Conservation (phyloP, 2,329 filamentous ascomycete genomes). For the Cordyceps javanica region DNA sequence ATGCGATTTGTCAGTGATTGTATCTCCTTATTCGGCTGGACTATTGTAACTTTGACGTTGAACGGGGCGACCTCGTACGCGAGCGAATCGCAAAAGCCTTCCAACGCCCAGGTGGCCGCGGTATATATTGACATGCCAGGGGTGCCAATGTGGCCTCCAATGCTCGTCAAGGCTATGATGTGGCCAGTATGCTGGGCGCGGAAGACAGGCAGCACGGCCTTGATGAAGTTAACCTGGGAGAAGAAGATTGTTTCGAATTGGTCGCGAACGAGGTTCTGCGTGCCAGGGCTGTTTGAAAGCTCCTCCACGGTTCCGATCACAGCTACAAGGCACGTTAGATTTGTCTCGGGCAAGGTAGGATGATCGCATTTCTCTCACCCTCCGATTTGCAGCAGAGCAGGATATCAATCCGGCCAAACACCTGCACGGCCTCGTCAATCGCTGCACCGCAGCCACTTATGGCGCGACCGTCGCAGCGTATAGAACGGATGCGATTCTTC, state of each 20-base stretch:
- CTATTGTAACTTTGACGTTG: constrained; percentile 92
- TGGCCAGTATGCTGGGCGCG: constrained; percentile 78
- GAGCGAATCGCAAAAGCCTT: constrained; percentile 91
- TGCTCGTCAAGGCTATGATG: constrained; percentile 82
- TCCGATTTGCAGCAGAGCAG: constrained; percentile 85
- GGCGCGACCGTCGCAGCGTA: constrained; percentile 55
- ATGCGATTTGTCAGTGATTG: constrained; percentile 81
- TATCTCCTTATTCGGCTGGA: constrained; percentile 93
- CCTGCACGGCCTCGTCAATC: constrained; percentile 75
- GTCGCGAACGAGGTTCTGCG: constrained; percentile 73
- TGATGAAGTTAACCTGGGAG: constrained; percentile 92
- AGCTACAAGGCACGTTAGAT: constrained; percentile 39
- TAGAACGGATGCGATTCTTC: constrained; percentile 68
- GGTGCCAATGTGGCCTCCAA: constrained; percentile 87
- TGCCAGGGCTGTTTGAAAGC: constrained; percentile 64
- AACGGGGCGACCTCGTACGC: constrained; percentile 96
- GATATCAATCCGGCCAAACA: constrained; percentile 85
- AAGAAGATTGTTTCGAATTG: constrained; percentile 97
- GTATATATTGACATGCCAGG: constrained; percentile 88
- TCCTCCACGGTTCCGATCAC: constrained; percentile 91
- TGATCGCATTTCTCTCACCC: constrained; percentile 42
- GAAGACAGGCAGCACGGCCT: constrained; percentile 74
- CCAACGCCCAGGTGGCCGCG: constrained; percentile 87
- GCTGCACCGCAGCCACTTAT: constrained; percentile 75
- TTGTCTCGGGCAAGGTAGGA: background rate